These are phyloP conservation scores for Umbelopsis ramanniana DNA, from an alignment of 192 early-diverging fungal genomes.

Conservation along the genomic window DNA sequence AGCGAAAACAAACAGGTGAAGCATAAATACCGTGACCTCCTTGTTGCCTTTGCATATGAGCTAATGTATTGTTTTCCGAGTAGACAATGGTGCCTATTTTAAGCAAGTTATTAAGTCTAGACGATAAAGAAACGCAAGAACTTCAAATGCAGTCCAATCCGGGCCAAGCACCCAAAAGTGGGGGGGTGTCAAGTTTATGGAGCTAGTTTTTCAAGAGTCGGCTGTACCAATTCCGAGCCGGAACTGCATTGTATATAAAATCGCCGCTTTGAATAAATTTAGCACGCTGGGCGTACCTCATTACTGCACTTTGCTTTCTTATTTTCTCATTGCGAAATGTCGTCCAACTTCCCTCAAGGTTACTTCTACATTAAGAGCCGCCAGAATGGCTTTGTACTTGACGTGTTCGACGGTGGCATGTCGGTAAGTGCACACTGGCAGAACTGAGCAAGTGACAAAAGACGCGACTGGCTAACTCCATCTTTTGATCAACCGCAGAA, in stretches of 20 bases:
- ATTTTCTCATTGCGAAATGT: not conserved
- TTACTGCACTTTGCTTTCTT: not conserved
- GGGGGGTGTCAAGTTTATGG: not conserved
- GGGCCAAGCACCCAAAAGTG: not conserved
- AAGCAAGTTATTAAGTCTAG: slow-evolving; percentile 35
- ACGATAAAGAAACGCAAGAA: slow-evolving; percentile 34
- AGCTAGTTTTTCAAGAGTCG: not conserved
- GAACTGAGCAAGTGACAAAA: not conserved
- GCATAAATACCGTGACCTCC: not conserved
- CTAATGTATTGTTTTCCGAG: not conserved
- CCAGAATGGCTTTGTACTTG: slow-evolving; percentile 23
- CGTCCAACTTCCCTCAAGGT: not conserved
- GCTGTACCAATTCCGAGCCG: not conserved
- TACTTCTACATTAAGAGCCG: slow-evolving; percentile 32
- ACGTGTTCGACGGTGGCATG: slow-evolving; percentile 30
- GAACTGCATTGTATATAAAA: not conserved
- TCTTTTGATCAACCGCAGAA: not conserved
- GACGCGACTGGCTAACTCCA: not conserved
- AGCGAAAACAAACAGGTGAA: slow-evolving; percentile 52
- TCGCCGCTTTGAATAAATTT: not conserved
- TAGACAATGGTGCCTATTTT: slow-evolving; percentile 40
- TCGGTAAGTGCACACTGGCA: slow-evolving; percentile 12
- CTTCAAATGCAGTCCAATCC: not conserved
- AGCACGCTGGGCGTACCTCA: not conserved
- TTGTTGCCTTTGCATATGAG: not conserved